Base-by-base conservation (phyloP, 148 eudicot species). In the Pouteria glomerata region DNA sequence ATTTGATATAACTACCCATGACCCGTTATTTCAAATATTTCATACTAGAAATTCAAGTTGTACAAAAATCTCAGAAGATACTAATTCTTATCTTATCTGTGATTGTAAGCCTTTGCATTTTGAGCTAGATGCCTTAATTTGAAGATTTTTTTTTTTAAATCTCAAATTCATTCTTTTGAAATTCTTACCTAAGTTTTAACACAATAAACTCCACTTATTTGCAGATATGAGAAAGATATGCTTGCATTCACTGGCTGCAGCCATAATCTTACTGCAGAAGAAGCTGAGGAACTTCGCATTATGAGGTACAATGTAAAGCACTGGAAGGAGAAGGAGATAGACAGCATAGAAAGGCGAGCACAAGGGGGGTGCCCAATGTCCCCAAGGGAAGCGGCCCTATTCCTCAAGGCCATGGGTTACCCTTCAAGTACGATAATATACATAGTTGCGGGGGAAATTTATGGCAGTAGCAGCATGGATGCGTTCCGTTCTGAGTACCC, bases 151-250 rank as follows among this genome's bases (percentile, higher is more conserved):
- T n/a, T n/a, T n/a, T n/a, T n/a, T n/a, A n/a, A n/a, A n/a, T n/a
- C n/a, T n/a, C n/a, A n/a, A n/a, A n/a, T n/a, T n/a, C n/a, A n/a
- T n/a, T n/a, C n/a, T n/a, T n/a, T n/a, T n/a, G n/a, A n/a, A n/a
- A n/a, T n/a, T n/a, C n/a, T n/a, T n/a, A n/a, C n/a, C n/a, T n/a
- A n/a, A n/a, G n/a, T n/a, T n/a, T n/a, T 12, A 6, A 44, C 68
- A 47, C 14, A 57, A 19, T 31, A 57, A 24, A 21, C 52, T 0
- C 10, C 37, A 67, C 4, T 51, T 37, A 31, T 58, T 3, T 63
- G 55, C 70, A 88, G 96, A 68, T 91, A 91, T 16, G 97, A 91
- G 70, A 91, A 91, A 51, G 97, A 91, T 73, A 91, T 91, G 87
- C 87, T 91, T 1, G 88, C 97, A 6, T 89, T 91, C 82, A 91